phyloP scores from a whole-genome alignment of 805 yeast species.

The Ogataea neopini region DNA sequence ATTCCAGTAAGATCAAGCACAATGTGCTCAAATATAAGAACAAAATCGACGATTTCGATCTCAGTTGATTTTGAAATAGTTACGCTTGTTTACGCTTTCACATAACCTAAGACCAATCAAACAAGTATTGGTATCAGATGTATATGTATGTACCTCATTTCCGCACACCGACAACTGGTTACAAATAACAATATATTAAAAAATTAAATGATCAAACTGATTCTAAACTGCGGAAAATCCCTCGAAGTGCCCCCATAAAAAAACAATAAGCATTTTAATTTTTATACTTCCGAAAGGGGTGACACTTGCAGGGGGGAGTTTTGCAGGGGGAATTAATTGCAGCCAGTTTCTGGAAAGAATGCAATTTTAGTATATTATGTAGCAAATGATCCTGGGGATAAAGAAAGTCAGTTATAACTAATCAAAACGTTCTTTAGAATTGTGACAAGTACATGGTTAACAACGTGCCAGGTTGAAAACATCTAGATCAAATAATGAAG shows the following conservation, averaged over 20 bases:
- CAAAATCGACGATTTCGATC: conserved; percentile 59
- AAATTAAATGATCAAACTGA: too few relatives aligned
- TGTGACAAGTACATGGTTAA: too few relatives aligned
- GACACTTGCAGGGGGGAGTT: conserved; percentile 1
- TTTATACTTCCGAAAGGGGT: conserved; percentile 7
- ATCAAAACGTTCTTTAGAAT: too few relatives aligned
- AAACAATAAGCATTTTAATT: background rate
- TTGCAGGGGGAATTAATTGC: background rate
- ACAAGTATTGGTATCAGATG: background rate
- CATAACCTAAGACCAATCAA: background rate
- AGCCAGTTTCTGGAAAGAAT: background rate
- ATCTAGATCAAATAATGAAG: background rate
- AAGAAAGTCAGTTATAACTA: too few relatives aligned
- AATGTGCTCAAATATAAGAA: conserved; percentile 87
- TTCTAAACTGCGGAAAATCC: background rate
- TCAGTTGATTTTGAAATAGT: conserved; percentile 39
- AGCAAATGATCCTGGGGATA: background rate
- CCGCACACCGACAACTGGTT: background rate
- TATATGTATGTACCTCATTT: background rate
- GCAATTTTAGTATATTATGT: background rate
- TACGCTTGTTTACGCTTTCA: background rate
- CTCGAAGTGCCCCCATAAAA: background rate
- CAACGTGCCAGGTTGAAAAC: background rate
- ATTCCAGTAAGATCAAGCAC: conserved; percentile 87
- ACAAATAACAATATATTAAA: background rate